Evolutionary conservation across 108 stramenopile species (phyloP).

Genomic region (Conticribra weissflogii): DNA sequence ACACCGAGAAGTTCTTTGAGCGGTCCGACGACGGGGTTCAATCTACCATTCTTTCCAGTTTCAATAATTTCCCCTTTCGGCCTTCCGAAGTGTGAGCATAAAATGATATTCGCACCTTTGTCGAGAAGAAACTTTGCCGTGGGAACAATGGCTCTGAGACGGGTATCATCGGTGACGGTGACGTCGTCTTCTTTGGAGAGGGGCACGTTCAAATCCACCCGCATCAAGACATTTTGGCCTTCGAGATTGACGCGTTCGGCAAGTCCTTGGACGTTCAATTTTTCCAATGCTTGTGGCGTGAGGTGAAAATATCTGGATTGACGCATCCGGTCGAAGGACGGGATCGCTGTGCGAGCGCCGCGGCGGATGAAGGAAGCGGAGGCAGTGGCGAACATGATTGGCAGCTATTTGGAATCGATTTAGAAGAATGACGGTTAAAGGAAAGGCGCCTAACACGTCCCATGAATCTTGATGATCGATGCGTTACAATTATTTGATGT

Average conservation of each 20-base stretch:
- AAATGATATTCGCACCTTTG: conserved; percentile 89
- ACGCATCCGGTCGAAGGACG: not conserved
- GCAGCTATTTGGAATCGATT: too few species aligned
- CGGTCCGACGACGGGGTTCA: conserved; percentile 80
- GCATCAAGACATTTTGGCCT: conserved; percentile 83
- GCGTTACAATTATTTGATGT: too few species aligned
- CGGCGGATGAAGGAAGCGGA: conserved; percentile 11
- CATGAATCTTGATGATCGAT: too few species aligned
- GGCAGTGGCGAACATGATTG: conserved; percentile 19
- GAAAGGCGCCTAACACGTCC: too few species aligned
- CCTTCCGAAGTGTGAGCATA: conserved; percentile 88
- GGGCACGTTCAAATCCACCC: conserved; percentile 92
- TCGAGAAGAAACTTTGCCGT: conserved; percentile 88
- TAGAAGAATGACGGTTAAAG: too few species aligned
- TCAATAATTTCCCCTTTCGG: conserved; percentile 93
- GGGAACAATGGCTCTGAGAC: conserved; percentile 86
- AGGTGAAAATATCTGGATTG: conserved; percentile 53
- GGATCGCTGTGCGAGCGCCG: not conserved
- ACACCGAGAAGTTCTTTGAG: conserved; percentile 69
- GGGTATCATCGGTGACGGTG: conserved; percentile 90
- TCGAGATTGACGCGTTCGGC: conserved; percentile 77
- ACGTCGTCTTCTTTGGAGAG: conserved; percentile 82
- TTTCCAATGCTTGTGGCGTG: conserved; percentile 54
- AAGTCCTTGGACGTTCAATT: conserved; percentile 81
- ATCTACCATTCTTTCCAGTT: conserved; percentile 86